These are phyloP conservation scores for Blastobotrys americana DNA, from an alignment of 805 yeast genomes.

Conservation along the genomic window DNA sequence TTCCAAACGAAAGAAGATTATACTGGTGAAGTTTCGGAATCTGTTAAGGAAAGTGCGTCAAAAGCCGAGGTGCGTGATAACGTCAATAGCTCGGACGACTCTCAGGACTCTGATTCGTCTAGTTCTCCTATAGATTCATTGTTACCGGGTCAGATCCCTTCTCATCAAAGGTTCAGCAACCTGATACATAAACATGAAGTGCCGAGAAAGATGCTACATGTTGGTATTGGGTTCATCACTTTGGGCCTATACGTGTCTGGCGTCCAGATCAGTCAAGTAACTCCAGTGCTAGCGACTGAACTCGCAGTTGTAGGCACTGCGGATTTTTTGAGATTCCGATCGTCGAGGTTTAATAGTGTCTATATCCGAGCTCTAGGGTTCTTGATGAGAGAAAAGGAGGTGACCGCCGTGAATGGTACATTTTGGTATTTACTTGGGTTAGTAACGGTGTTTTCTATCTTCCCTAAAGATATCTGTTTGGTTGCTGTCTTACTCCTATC, in stretches of 20 bases:
- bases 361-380: conserved; percentile 69
- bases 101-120: background rate
- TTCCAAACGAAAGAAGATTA: background rate
- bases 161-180: conserved; percentile 34
- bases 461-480: conserved; percentile 74
- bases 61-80: background rate
- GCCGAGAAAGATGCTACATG: conserved; percentile 82
- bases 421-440: conserved; percentile 82
- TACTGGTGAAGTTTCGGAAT: background rate
- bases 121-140: background rate
- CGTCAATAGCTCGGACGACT: background rate
- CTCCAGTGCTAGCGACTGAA: conserved; percentile 49
- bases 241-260: conserved; percentile 64
- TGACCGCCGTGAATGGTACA: conserved; percentile 65
- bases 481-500: conserved; percentile 73
- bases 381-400: conserved; percentile 78
- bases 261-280: conserved; percentile 47
- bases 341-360: conserved; percentile 52
- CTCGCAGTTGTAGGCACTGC: conserved; percentile 50
- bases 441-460: conserved; percentile 56
- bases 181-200: conserved; percentile 76
- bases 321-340: conserved; percentile 62
- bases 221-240: conserved; percentile 80
- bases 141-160: conserved; percentile 12
- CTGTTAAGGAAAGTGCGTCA: background rate